These are phyloP conservation scores for Chionographis japonica DNA, from an alignment of 106 monocot genomes.

Conservation along the genomic window DNA sequence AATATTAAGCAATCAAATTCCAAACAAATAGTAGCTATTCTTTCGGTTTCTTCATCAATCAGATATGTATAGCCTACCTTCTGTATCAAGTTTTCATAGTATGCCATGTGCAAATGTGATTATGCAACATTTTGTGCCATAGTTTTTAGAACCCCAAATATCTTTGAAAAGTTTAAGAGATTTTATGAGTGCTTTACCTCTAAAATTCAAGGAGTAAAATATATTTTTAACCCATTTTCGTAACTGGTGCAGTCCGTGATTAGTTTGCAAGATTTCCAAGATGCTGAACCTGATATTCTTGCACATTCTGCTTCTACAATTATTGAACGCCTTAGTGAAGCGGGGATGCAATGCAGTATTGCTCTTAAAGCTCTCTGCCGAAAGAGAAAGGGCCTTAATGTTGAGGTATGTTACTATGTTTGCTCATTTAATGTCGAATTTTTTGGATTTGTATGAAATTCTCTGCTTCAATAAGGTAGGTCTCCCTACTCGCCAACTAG, in stretches of 20 bases:
- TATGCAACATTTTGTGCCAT: no score
- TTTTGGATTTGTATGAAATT: not conserved
- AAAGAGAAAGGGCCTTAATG: slow-evolving; percentile 60
- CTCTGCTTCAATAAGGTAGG: not conserved
- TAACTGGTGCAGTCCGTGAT: slow-evolving; percentile 34
- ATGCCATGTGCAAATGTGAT: not conserved
- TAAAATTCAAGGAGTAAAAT: not conserved
- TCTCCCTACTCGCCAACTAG: no score
- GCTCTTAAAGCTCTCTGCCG: slow-evolving; percentile 77
- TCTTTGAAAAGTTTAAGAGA: no score
- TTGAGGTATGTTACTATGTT: slow-evolving; percentile 41
- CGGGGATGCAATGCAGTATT: slow-evolving; percentile 19
- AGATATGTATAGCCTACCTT: not conserved
- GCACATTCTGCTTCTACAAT: slow-evolving; percentile 54
- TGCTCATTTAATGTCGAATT: not conserved
- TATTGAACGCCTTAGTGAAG: slow-evolving; percentile 53
- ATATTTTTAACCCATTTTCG: not conserved
- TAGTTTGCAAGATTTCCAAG: slow-evolving; percentile 62
- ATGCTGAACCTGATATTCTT: slow-evolving; percentile 80
- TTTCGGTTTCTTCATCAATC: not conserved
- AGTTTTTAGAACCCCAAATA: no score
- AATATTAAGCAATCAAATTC: not conserved
- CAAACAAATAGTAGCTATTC: not conserved
- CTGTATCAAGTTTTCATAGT: no score
- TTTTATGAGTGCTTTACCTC: no score